phyloP scores from a whole-genome alignment of 306 rosid genomes.

The Echinosophora koreensis region DNA sequence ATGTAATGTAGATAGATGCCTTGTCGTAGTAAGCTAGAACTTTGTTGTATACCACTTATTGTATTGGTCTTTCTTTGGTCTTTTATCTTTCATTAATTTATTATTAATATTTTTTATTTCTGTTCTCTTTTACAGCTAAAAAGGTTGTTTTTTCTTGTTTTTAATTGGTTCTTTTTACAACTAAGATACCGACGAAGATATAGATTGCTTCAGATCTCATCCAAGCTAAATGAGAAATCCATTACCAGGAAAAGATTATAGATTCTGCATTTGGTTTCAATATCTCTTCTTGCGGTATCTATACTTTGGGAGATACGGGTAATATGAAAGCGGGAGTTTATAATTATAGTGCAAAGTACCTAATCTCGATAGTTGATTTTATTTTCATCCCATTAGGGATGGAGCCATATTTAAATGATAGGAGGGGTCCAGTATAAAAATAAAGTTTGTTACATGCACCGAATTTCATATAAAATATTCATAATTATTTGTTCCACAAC shows the following conservation, averaged over 20 bases:
- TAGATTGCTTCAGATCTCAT: background rate
- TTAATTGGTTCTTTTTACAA: background rate
- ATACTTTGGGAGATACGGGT: background rate
- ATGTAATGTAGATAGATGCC: constrained; percentile 20
- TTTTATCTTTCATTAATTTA: background rate
- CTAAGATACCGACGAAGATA: background rate
- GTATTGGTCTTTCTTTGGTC: background rate
- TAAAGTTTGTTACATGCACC: no score
- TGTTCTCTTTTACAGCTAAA: background rate
- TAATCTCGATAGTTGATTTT: no score
- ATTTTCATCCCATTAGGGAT: no score
- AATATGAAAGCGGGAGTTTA: no score
- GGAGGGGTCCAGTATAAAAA: no score
- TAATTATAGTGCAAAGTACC: no score
- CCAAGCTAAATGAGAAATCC: background rate
- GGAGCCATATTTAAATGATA: no score
- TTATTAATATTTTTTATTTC: no score
- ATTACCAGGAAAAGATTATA: background rate
- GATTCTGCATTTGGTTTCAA: background rate
- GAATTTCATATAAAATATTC: no score
- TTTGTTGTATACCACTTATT: background rate
- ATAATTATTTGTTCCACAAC: no score
- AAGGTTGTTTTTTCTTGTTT: background rate
- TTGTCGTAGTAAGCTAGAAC: constrained; percentile 22
- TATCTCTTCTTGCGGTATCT: background rate